Conservation (phyloP, 345 rosid species). For the Eucalyptus coolabah region DNA sequence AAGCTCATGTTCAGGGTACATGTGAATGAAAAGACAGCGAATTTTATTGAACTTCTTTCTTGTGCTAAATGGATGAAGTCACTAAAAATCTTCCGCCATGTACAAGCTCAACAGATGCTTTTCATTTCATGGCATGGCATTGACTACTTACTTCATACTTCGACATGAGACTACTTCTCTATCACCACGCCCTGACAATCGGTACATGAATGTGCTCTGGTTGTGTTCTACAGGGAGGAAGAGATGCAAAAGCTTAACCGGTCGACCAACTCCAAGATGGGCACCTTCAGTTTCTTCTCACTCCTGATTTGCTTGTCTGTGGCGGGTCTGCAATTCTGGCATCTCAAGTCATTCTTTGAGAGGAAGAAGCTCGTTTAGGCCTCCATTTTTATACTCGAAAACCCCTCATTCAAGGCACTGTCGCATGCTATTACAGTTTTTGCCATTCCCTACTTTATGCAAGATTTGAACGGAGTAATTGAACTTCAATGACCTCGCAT, state of each 20-base stretch:
- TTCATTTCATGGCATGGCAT: background rate
- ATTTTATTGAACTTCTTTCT: background rate
- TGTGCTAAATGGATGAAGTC: no score
- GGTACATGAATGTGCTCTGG: background rate
- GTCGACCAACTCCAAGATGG: conserved; percentile 61
- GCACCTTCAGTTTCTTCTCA: conserved; percentile 43
- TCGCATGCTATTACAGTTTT: background rate
- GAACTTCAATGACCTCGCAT: background rate
- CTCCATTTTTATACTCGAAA: background rate
- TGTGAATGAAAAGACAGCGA: background rate
- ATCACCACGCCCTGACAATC: background rate
- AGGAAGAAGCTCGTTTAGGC: conserved; percentile 70
- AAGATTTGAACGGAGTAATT: background rate
- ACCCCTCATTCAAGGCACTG: background rate
- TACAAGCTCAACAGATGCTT: background rate
- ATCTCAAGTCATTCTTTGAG: conserved; percentile 78
- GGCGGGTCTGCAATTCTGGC: conserved; percentile 73
- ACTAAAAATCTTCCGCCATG: background rate
- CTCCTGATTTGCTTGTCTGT: conserved; percentile 58
- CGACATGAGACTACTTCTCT: background rate
- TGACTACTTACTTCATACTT: background rate
- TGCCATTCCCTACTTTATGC: background rate
- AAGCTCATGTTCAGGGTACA: background rate
- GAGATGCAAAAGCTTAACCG: conserved; percentile 77
- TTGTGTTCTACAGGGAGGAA: conserved; percentile 36